These are phyloP conservation scores for Abrus pulchellus DNA, from an alignment of 306 rosid genomes.

Conservation along the genomic window DNA sequence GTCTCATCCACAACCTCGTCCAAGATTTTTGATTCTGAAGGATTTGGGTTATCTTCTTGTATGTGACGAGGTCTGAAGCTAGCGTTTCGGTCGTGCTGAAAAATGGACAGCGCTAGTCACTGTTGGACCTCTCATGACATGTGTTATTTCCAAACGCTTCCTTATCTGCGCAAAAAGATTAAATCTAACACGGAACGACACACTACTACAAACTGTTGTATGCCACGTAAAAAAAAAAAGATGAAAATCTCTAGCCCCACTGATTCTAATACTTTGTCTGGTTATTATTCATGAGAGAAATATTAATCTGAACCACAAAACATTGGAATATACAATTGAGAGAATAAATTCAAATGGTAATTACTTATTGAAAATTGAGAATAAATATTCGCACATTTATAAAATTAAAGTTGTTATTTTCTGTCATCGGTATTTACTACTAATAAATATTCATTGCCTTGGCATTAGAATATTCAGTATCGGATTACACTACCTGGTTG, in stretches of 20 bases:
- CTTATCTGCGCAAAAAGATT: not conserved
- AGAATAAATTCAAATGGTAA: not conserved
- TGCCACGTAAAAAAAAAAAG: conserved; percentile 12
- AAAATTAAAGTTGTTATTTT: not conserved
- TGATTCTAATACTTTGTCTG: not conserved
- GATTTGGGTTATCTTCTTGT: not conserved
- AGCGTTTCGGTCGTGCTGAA: not conserved
- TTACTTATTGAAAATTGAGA: not conserved
- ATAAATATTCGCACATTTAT: not conserved
- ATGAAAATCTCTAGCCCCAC: conserved; percentile 1
- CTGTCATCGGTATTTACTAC: not conserved
- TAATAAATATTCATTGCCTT: not conserved
- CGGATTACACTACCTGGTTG: too few relatives aligned
- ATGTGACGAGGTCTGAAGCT: not conserved
- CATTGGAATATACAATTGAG: not conserved
- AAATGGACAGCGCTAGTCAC: not conserved
- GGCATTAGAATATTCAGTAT: not conserved
- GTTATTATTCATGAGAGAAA: not conserved
- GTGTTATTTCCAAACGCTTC: not conserved
- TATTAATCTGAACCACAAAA: not conserved
- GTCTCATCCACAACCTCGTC: not conserved
- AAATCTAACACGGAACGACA: conserved; percentile 35
- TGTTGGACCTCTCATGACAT: not conserved
- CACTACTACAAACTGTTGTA: not conserved
- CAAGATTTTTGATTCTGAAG: not conserved